These are phyloP conservation scores for Jackrogersella minutella DNA, from an alignment of 495 filamentous ascomycete species.

Conservation along the genomic window DNA sequence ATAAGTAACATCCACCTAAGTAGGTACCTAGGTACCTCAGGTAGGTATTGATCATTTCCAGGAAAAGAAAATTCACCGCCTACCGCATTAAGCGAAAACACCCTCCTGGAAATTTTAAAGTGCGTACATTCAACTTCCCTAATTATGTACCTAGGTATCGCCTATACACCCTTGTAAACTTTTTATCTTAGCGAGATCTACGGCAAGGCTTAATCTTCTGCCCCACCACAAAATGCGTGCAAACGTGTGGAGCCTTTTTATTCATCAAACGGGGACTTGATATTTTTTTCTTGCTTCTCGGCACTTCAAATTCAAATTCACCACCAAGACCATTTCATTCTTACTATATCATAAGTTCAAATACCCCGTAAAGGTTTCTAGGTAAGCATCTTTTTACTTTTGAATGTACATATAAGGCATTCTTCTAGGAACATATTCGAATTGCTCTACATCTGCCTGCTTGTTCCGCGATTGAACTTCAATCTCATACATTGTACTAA, in stretches of 20 bases:
- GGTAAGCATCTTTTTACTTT: constrained; percentile 2
- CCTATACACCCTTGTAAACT: constrained; percentile 20
- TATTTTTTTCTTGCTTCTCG: constrained; percentile 11
- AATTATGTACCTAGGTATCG: neutral
- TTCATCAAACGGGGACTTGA: constrained; percentile 3
- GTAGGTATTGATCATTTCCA: constrained; percentile 2
- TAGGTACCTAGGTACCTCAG: neutral
- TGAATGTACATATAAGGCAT: neutral
- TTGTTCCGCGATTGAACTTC: neutral
- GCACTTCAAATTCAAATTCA: neutral
- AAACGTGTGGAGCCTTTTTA: constrained; percentile 5
- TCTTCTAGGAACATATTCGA: neutral
- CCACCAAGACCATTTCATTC: neutral
- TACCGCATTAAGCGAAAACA: constrained; percentile 30
- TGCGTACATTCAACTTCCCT: neutral
- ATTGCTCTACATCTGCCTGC: neutral
- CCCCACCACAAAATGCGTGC: constrained; percentile 11
- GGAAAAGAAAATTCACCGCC: constrained; percentile 42
- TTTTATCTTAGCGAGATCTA: constrained; percentile 38
- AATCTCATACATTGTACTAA: constrained; percentile 4
- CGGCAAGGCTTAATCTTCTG: constrained; percentile 23
- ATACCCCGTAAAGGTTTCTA: no score
- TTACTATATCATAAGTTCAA: neutral
- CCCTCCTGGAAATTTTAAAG: neutral
- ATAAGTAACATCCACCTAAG: no score